Evolutionary conservation across 768 basidiomycete genomes (phyloP), one percentile per base, ranked within the genome.

Genomic region (Naganishia friedmannii): DNA sequence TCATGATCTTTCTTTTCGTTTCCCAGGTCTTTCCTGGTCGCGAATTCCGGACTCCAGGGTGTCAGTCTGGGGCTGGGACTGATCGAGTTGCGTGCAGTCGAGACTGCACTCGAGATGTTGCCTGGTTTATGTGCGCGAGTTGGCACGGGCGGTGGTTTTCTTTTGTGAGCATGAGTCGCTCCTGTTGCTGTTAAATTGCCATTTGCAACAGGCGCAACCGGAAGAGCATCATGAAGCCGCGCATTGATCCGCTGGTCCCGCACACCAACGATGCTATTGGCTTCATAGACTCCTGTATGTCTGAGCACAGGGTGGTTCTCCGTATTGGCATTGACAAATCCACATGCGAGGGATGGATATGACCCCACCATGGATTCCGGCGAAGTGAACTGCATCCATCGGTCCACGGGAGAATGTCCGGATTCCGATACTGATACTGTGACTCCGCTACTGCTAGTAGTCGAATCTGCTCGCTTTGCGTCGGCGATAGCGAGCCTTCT

Each of bases 101-200:
- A 66, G 10, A 19, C 32, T 4, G 45, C 46, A 17, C 32, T 34
- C 7, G 42, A 31, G n/a, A 26, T 0, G 31, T 46, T n/a, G 10
- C 32, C 32, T 2, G 70, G 71, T 72, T 72, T 72, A 7, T 51
- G 39, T 12, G 67, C 31, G 2, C 71, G 71, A 53, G 46, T 54
- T 21, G 71, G 71, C 1, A 69, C 60, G 10, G 71, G 57, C 4
- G 70, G 70, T 10, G 71, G 71, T 66, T 68, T 72, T 37, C 67
- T 21, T 37, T 67, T 31, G n/a, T 60, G 54, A 13, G 32, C 42
- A 7, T 26, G 48, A 6, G 56, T 6, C 23, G 31, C 58, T 19
- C 68, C 29, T 13, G 29, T 39, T 31, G 42, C 12, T 26, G 42
- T n/a, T 3, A 23, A n/a, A 10, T 15, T 42, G 42, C 42, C 42